These are phyloP conservation scores for Penicillium sp. DNA, from an alignment of 2,329 filamentous ascomycete genomes.

Conservation along the genomic window DNA sequence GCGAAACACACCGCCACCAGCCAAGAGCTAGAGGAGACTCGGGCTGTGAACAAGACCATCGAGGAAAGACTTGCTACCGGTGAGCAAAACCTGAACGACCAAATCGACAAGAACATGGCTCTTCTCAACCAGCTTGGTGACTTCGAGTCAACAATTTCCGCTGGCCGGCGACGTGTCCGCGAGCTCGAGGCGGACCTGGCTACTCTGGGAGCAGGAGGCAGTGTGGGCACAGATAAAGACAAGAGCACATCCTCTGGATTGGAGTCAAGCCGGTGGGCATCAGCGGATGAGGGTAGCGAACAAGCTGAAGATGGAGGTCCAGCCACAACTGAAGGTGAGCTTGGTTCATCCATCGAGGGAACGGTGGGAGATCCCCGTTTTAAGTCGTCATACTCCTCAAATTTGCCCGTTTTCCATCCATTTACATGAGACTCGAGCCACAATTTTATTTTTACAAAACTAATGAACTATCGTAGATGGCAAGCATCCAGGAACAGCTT, in stretches of 20 bases:
- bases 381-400: slow-evolving; percentile 30
- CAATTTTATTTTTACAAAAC: slow-evolving; percentile 22
- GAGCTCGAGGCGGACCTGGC: slow-evolving; percentile 42
- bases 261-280: slow-evolving; percentile 45
- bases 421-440: slow-evolving; percentile 28
- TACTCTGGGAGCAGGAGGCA: slow-evolving; percentile 37
- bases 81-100: slow-evolving; percentile 39
- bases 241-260: slow-evolving; percentile 34
- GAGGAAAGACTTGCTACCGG: slow-evolving; percentile 35
- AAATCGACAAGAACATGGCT: slow-evolving; percentile 44
- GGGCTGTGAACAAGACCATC: slow-evolving; percentile 30
- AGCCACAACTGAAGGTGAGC: slow-evolving; percentile 45
- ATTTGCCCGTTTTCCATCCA: slow-evolving; percentile 32
- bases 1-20: slow-evolving; percentile 30
- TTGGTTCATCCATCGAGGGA: slow-evolving; percentile 49
- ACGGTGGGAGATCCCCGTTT: slow-evolving; percentile 48
- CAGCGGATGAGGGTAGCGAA: slow-evolving; percentile 29
- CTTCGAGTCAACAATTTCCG: slow-evolving; percentile 36
- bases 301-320: slow-evolving; percentile 35
- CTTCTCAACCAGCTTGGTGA: slow-evolving; percentile 42
- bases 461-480: slow-evolving; percentile 41
- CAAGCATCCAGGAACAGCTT: slow-evolving; percentile 49
- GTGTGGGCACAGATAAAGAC: slow-evolving; percentile 11
- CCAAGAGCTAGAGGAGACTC: slow-evolving; percentile 34
- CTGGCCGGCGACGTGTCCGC: slow-evolving; percentile 37